These are phyloP conservation scores for Podospora appendiculata DNA, from an alignment of 495 filamentous ascomycete species.

Conservation along the genomic window DNA sequence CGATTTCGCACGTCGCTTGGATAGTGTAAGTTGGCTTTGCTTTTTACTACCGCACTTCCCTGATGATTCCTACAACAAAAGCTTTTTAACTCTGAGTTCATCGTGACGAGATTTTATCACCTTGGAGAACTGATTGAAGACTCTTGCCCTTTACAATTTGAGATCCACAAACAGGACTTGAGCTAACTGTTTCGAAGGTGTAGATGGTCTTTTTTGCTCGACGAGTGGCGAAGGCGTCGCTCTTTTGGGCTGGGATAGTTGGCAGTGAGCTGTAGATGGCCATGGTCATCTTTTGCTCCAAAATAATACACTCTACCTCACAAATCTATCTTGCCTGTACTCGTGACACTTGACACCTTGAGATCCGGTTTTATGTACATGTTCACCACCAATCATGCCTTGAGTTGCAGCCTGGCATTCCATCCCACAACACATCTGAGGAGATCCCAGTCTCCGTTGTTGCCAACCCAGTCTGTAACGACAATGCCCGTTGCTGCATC, in stretches of 20 bases:
- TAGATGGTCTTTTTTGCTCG: neutral
- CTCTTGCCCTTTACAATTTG: neutral
- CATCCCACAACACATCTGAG: slow-evolving; percentile 83
- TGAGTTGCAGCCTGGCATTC: slow-evolving; percentile 68
- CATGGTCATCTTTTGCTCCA: neutral
- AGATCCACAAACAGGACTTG: neutral
- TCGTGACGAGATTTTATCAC: slow-evolving; percentile 76
- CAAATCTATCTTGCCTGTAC: neutral
- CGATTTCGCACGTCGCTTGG: neutral
- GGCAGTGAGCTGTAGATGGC: neutral
- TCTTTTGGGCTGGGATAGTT: neutral
- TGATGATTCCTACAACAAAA: slow-evolving; percentile 60
- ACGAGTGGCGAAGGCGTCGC: no score
- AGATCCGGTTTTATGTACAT: neutral
- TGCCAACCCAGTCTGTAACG: slow-evolving; percentile 88
- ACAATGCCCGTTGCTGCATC: slow-evolving; percentile 88
- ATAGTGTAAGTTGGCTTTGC: slow-evolving; percentile 2
- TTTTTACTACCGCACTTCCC: slow-evolving; percentile 39
- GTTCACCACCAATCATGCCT: slow-evolving; percentile 13
- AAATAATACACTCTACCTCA: neutral
- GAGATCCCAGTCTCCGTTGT: slow-evolving; percentile 88
- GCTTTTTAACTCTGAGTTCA: slow-evolving; percentile 59
- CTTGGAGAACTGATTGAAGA: slow-evolving; percentile 85
- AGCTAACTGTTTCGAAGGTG: slow-evolving; percentile 14
- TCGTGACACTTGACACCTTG: neutral